Base-by-base conservation (phyloP, 768 basidiomycete species). In the Fistulinella prunicolor region DNA sequence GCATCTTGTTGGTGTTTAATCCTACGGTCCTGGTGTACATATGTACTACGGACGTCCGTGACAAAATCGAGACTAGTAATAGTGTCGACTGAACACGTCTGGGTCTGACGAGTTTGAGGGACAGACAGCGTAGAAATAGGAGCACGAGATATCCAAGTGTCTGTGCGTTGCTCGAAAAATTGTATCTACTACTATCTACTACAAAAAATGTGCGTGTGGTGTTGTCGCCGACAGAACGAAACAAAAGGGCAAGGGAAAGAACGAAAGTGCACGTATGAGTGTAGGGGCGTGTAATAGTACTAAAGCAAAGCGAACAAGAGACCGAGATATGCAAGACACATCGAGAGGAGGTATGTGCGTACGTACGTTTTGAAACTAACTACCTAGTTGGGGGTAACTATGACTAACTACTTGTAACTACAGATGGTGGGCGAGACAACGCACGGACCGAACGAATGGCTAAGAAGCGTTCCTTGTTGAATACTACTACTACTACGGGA, bases 111-210 rank as follows among this genome's bases (percentile, higher is more conserved):
- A n/a, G n/a, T n/a, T n/a, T n/a, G n/a, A n/a, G n/a, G n/a, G n/a
- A n/a, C n/a, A n/a, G n/a, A n/a, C n/a, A n/a, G n/a, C n/a, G n/a
- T n/a, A n/a, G n/a, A n/a, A n/a, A n/a, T n/a, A n/a, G n/a, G n/a
- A n/a, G n/a, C n/a, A n/a, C n/a, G 32, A 5, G 12, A 48, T 64
- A 59, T 64, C 53, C 56, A 52, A 54, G 26, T 47, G 44, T 50
- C 30, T 19, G 53, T 62, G 54, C 54, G 51, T 62, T 57, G 60
- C 57, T 59, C 51, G 49, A 44, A 40, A 40, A 54, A 43, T 22
- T 65, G 59, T 69, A 69, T 68, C 68, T 67, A 67, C 66, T 68
- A 47, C 57, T 68, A 66, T 68, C 67, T 67, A 67, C 67, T 67
- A 69, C 61, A 61, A 55, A 32, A 36, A 52, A 32, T 63, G 45